phyloP scores from a whole-genome alignment of 176 grass and related monocot species.

The Oryza glaberrima region DNA sequence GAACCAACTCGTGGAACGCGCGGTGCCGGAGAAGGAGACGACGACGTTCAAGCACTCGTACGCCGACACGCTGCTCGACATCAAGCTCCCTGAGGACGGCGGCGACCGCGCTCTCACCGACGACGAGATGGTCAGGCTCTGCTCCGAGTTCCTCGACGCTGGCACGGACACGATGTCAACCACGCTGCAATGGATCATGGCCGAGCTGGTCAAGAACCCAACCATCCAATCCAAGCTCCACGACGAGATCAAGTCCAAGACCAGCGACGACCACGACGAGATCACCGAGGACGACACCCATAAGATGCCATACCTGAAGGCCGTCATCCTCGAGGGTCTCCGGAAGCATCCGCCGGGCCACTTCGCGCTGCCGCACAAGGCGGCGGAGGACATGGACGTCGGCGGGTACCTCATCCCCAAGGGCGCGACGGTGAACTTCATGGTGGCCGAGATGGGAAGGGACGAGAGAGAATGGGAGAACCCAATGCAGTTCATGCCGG shows the following conservation, averaged over 20 bases:
- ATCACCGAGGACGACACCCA: slow-evolving; percentile 54
- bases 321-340: slow-evolving; percentile 63
- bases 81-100: slow-evolving; percentile 48
- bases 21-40: neutral
- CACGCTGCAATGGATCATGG: slow-evolving; percentile 79
- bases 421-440: slow-evolving; percentile 60
- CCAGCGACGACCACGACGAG: neutral
- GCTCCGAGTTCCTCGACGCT: slow-evolving; percentile 66
- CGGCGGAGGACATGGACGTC: slow-evolving; percentile 52
- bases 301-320: slow-evolving; percentile 64
- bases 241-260: slow-evolving; percentile 32
- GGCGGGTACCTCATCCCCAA: slow-evolving; percentile 58
- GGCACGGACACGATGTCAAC: slow-evolving; percentile 76
- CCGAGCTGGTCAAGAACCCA: slow-evolving; percentile 67
- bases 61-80: slow-evolving; percentile 66
- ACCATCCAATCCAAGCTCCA: slow-evolving; percentile 47
- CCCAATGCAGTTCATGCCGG: slow-evolving; percentile 56
- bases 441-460: slow-evolving; percentile 57
- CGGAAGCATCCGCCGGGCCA: slow-evolving; percentile 62
- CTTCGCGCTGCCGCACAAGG: slow-evolving; percentile 59
- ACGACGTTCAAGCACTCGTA: slow-evolving; percentile 60
- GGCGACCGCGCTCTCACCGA: slow-evolving; percentile 43
- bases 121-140: slow-evolving; percentile 50
- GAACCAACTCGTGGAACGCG: neutral
- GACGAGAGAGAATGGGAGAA: slow-evolving; percentile 54